Evolutionary conservation across 768 basidiomycete species (phyloP).

Genomic region (Omphalotus guepiniiformis): DNA sequence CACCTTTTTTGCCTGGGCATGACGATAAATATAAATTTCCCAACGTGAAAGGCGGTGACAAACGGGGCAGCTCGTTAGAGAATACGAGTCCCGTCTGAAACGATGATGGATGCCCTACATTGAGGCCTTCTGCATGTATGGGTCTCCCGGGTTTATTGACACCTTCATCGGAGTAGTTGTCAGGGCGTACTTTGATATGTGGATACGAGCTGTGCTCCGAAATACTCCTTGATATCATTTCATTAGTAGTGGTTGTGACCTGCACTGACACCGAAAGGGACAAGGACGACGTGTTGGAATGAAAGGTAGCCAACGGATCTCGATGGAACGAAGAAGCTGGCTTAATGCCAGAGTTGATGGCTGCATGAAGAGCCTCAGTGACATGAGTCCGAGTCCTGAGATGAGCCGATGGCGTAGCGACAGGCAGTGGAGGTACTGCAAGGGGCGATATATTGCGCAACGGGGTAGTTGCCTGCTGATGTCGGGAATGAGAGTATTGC

Average conservation of each 20-base stretch:
- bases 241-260: not conserved
- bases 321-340: conserved; percentile 19
- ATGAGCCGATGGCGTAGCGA: conserved; percentile 14
- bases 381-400: conserved; percentile 23
- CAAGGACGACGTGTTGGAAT: not conserved
- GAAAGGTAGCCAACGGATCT: conserved; percentile 6
- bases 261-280: not conserved
- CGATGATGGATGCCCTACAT: too few relatives aligned
- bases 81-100: too few relatives aligned
- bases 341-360: conserved; percentile 25
- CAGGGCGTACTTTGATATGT: too few relatives aligned
- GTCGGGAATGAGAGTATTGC: too few relatives aligned
- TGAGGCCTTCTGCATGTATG: too few relatives aligned
- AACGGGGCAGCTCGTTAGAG: too few relatives aligned
- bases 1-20: conserved; percentile 94
- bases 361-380: conserved; percentile 32
- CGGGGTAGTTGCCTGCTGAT: conserved; percentile 9
- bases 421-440: conserved; percentile 16
- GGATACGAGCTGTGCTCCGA: too few relatives aligned
- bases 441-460: conserved; percentile 15
- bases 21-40: conserved; percentile 90
- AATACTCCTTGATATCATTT: too few relatives aligned
- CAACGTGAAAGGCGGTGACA: conserved; percentile 31
- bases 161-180: too few relatives aligned
- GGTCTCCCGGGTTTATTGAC: too few relatives aligned